Base-by-base conservation (phyloP, 345 rosid species). In the Camelina laxa region DNA sequence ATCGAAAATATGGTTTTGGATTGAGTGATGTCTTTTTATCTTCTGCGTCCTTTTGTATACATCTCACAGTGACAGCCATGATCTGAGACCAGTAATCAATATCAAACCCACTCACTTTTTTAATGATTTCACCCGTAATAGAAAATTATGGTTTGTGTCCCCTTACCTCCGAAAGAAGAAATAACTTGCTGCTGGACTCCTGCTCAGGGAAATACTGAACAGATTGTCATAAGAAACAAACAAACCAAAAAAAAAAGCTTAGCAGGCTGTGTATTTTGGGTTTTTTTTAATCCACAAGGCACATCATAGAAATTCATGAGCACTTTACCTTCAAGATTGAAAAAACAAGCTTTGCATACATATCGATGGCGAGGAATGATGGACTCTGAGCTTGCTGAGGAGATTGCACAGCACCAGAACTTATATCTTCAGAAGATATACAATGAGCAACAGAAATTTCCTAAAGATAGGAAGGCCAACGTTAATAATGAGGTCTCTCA, bases 1-100 rank as follows among this genome's bases (percentile, higher is more conserved):
- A 78, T 83, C 99, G 87, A 76, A 95, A 95, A 82, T 92, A 95
- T 13, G 99, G 97, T 61, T 96, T 92, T 2, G 97, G 94, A 79
- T 90, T 89, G 60, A 95, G 87, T 75, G 90, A 78, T 49, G 83
- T 53, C 82, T 89, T 90, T 84, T 86, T 92, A 69, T 89, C 98
- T 67, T 95, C 99, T 0, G 92, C 91, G 45, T 89, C 97, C 78
- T 85, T 90, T 82, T 84, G 98, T 70, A 90, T 84, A 80, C 78
- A 79, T 87, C 83, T 92, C 78, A 95, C 84, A 33, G 91, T 86
- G 38, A 89, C 87, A 14, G 75, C 61, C 81, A 95, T 76, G 67
- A 92, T 89, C 99, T 92, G 91, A 50, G 59, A 66, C 22, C 19
- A 49, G 35, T 41, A 59, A 65, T 71, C 64, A 73, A 42, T 44